Evolutionary conservation across 2,329 filamentous ascomycete species (phyloP).

Genomic region (Claviceps humidiphila): DNA sequence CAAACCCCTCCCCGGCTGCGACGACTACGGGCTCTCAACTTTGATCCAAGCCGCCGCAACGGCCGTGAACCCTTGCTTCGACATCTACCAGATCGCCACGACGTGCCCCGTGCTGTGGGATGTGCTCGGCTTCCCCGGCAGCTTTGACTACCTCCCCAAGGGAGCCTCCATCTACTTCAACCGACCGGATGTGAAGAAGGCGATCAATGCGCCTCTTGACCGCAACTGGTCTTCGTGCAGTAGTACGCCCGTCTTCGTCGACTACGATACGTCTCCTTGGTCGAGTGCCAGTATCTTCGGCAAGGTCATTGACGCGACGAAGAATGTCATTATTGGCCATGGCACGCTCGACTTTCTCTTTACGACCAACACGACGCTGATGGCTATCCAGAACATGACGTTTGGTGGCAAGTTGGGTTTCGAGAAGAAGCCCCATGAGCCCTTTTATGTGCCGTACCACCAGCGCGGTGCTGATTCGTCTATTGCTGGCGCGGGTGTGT

Average conservation of each 20-base stretch:
- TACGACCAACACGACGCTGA: conserved; percentile 52
- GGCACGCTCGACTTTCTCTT: conserved; percentile 59
- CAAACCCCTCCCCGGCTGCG: conserved; percentile 17
- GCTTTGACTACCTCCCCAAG: conserved; percentile 46
- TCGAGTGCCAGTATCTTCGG: conserved; percentile 29
- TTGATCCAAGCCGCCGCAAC: conserved; percentile 41
- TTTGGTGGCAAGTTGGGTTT: conserved; percentile 61
- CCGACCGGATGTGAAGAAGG: conserved; percentile 52
- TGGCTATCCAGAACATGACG: conserved; percentile 69
- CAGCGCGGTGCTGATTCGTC: conserved; percentile 2
- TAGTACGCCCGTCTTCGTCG: conserved; percentile 22
- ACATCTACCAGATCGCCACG: conserved; percentile 55
- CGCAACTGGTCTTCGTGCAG: conserved; percentile 43
- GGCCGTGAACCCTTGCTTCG: conserved; percentile 61
- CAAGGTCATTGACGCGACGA: conserved; percentile 56
- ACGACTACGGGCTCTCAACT: conserved; percentile 40
- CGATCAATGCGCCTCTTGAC: conserved; percentile 48
- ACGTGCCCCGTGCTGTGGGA: conserved; percentile 62
- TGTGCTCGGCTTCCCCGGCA: conserved; percentile 56
- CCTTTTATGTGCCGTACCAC: conserved; percentile 50
- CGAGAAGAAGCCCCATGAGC: conserved; percentile 40
- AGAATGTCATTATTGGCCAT: conserved; percentile 60
- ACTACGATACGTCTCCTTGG: conserved; percentile 15
- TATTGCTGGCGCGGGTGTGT: conserved; percentile 45
- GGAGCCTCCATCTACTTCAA: conserved; percentile 51